These are phyloP conservation scores for Plectosphaerella plurivora DNA, from an alignment of 2,329 filamentous ascomycete species.

Conservation along the genomic window DNA sequence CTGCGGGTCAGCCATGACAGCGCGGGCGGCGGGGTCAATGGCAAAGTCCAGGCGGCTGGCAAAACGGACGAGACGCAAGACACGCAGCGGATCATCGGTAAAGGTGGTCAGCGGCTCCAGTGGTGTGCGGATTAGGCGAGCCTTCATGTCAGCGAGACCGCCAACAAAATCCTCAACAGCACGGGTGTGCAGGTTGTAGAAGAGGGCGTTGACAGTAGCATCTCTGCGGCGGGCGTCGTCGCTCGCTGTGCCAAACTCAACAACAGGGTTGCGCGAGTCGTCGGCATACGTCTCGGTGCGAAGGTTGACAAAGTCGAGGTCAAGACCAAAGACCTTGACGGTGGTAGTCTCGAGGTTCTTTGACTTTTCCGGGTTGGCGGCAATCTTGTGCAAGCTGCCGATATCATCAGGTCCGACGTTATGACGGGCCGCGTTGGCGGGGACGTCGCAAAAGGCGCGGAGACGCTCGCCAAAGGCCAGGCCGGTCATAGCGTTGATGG, in stretches of 20 bases:
- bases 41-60: constrained; percentile 76
- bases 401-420: constrained; percentile 53
- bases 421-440: constrained; percentile 59
- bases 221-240: constrained; percentile 89
- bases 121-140: constrained; percentile 75
- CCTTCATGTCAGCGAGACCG: constrained; percentile 70
- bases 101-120: constrained; percentile 88
- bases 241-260: constrained; percentile 89
- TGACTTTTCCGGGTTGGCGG: constrained; percentile 90
- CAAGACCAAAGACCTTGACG: constrained; percentile 76
- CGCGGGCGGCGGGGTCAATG: constrained; percentile 66
- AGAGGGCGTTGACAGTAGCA: constrained; percentile 91
- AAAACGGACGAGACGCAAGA: constrained; percentile 84
- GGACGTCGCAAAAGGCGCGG: constrained; percentile 60
- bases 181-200: constrained; percentile 84
- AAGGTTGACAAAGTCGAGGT: constrained; percentile 92
- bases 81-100: constrained; percentile 84
- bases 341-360: constrained; percentile 94
- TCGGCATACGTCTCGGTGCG: constrained; percentile 86
- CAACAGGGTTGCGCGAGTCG: constrained; percentile 83
- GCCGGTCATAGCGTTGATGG: constrained; percentile 82
- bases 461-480: constrained; percentile 68
- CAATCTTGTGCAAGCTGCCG: constrained; percentile 80
- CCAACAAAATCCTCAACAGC: constrained; percentile 81
- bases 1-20: constrained; percentile 71